phyloP scores from a whole-genome alignment of 768 basidiomycete species.

The Dioszegia crocea region DNA sequence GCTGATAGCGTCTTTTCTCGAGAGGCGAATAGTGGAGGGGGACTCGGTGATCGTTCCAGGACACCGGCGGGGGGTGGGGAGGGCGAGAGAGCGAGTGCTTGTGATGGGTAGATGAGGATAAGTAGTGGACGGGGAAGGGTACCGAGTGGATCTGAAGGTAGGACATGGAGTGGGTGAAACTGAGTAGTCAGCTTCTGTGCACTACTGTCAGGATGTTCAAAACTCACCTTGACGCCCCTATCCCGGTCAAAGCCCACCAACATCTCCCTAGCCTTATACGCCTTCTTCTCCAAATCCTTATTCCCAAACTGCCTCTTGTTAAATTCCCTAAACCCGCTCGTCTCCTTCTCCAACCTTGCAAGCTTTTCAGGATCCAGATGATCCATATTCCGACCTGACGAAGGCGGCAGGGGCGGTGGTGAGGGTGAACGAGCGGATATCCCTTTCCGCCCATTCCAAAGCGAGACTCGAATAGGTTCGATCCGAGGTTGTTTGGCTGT shows the following conservation, averaged over 20 bases:
- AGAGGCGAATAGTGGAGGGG: slow-evolving; percentile 1
- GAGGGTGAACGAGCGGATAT: slow-evolving; percentile 31
- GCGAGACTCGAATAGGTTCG: slow-evolving; percentile 37
- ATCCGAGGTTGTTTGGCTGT: slow-evolving; percentile 1
- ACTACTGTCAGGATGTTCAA: not conserved
- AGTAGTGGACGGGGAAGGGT: slow-evolving; percentile 42
- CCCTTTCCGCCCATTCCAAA: slow-evolving; percentile 41
- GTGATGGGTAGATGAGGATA: slow-evolving; percentile 37
- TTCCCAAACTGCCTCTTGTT: slow-evolving; percentile 29
- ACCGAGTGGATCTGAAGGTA: slow-evolving; percentile 32
- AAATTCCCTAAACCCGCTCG: slow-evolving; percentile 37
- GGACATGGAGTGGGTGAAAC: slow-evolving; percentile 48
- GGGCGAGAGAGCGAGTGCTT: slow-evolving; percentile 23
- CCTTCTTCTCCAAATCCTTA: slow-evolving; percentile 37
- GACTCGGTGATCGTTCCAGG: slow-evolving; percentile 6
- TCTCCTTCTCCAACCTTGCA: slow-evolving; percentile 27
- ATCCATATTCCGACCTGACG: slow-evolving; percentile 30
- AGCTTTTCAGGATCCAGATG: slow-evolving; percentile 31
- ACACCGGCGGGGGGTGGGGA: slow-evolving; percentile 11
- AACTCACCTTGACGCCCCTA: slow-evolving; percentile 39
- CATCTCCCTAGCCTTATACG: slow-evolving; percentile 37
- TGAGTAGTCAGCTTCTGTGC: slow-evolving; percentile 9
- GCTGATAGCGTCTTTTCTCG: slow-evolving; percentile 25
- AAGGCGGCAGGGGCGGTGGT: slow-evolving; percentile 34
- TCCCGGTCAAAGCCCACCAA: slow-evolving; percentile 36